phyloP scores from a whole-genome alignment of 352 stramenopile species.

The Pythium rhizo-oryzae region DNA sequence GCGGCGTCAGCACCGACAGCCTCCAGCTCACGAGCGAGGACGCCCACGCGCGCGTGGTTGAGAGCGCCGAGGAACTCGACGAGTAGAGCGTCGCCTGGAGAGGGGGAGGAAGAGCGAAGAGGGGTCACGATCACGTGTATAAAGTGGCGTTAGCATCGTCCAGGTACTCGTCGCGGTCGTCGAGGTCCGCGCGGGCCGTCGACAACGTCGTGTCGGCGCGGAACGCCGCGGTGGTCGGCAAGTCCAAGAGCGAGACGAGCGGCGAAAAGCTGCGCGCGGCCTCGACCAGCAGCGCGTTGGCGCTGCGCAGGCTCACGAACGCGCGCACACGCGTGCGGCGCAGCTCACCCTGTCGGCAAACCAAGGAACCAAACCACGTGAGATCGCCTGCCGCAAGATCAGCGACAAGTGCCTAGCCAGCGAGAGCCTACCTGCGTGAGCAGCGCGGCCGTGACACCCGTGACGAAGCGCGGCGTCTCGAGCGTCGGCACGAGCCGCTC shows the following conservation, averaged over 20 bases:
- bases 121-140: constrained; percentile 48
- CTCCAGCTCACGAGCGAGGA: constrained; percentile 16
- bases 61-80: constrained; percentile 24
- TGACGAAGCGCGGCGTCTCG: constrained; percentile 59
- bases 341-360: constrained; percentile 46
- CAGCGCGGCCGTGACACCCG: constrained; percentile 52
- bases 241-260: constrained; percentile 44
- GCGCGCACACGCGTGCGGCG: constrained; percentile 51
- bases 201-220: background rate
- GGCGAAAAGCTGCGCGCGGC: constrained; percentile 53
- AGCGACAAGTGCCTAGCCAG: no score
- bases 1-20: constrained; percentile 15
- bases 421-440: constrained; percentile 63
- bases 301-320: constrained; percentile 58
- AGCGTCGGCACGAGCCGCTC: constrained; percentile 43
- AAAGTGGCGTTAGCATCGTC: constrained; percentile 41
- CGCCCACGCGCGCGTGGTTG: constrained; percentile 16
- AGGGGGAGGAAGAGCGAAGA: background rate
- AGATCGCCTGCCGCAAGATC: constrained; percentile 1
- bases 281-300: constrained; percentile 40
- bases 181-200: background rate
- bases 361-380: constrained; percentile 6
- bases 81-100: background rate
- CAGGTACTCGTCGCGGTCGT: constrained; percentile 4
- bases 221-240: constrained; percentile 22